These are phyloP conservation scores for Globisporangium nagaii DNA, from an alignment of 352 stramenopile genomes.

Conservation along the genomic window DNA sequence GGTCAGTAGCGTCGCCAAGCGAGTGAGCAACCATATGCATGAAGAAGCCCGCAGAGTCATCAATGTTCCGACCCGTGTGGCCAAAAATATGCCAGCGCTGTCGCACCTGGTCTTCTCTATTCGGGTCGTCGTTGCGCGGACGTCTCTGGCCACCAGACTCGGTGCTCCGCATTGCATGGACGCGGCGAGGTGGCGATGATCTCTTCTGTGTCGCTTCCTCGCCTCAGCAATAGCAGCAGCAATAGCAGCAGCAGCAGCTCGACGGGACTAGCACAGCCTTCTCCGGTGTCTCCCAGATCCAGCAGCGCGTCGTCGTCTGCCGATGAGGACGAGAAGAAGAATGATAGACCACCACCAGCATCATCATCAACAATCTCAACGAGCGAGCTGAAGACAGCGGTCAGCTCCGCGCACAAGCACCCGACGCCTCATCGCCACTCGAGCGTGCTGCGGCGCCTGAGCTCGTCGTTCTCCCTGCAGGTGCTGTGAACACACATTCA, in stretches of 20 bases:
- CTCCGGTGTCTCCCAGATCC: neutral
- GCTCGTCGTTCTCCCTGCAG: conserved; percentile 1
- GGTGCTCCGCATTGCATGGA: neutral
- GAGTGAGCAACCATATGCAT: no score
- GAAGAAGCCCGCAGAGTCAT: no score
- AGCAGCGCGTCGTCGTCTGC: neutral
- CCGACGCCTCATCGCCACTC: neutral
- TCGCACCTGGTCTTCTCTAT: no score
- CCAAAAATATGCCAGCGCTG: no score
- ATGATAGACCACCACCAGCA: no score
- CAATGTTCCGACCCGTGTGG: no score
- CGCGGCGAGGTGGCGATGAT: neutral
- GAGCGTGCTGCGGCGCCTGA: neutral
- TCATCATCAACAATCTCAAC: no score
- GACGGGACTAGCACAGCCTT: no score
- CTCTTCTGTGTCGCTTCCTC: neutral
- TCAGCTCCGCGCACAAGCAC: neutral
- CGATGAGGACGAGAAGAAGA: neutral
- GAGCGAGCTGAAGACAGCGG: neutral
- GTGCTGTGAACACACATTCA: neutral
- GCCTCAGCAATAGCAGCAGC: neutral
- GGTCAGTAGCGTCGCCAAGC: no score
- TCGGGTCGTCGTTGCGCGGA: no score
- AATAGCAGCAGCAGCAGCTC: no score
- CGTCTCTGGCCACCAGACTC: no score